These are phyloP conservation scores for Kazachstania kunashirensis DNA, from an alignment of 805 yeast species.

Conservation along the genomic window DNA sequence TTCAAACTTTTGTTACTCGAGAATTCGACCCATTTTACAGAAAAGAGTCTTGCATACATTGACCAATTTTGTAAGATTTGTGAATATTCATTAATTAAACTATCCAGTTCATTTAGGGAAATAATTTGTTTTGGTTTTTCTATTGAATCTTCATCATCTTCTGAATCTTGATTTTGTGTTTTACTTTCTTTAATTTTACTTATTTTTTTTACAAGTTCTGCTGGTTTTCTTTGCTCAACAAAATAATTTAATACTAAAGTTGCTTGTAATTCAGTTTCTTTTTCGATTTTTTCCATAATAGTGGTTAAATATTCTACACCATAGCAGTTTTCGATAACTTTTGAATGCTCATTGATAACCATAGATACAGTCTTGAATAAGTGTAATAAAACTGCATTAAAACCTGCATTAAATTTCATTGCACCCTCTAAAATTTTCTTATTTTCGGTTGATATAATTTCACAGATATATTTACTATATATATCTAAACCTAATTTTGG, in stretches of 20 bases:
- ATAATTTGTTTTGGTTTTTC: constrained; percentile 24
- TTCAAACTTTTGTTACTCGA: constrained; percentile 3
- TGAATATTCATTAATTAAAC: constrained; percentile 55
- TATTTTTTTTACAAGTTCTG: constrained; percentile 39
- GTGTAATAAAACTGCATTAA: constrained; percentile 40
- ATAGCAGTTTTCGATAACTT: constrained; percentile 64
- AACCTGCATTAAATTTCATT: constrained; percentile 26
- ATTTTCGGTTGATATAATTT: constrained; percentile 71
- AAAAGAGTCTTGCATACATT: constrained; percentile 62
- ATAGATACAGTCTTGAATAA: constrained; percentile 77
- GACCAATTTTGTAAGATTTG: constrained; percentile 81
- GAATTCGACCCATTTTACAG: constrained; percentile 54
- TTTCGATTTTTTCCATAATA: constrained; percentile 66
- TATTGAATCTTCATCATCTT: constrained; percentile 1
- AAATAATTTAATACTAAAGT: constrained; percentile 51
- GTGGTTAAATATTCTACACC: constrained; percentile 51
- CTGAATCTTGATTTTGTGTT: not conserved
- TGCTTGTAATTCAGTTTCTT: constrained; percentile 87
- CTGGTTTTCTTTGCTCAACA: constrained; percentile 36
- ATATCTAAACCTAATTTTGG: constrained; percentile 62
- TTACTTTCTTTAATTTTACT: not conserved
- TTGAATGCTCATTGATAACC: constrained; percentile 79
- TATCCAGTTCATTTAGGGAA: constrained; percentile 5
- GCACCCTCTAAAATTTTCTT: constrained; percentile 52
- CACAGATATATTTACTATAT: constrained; percentile 79